Evolutionary conservation across 148 eudicot genomes (phyloP).

Genomic region (Dianthus caryophyllus): DNA sequence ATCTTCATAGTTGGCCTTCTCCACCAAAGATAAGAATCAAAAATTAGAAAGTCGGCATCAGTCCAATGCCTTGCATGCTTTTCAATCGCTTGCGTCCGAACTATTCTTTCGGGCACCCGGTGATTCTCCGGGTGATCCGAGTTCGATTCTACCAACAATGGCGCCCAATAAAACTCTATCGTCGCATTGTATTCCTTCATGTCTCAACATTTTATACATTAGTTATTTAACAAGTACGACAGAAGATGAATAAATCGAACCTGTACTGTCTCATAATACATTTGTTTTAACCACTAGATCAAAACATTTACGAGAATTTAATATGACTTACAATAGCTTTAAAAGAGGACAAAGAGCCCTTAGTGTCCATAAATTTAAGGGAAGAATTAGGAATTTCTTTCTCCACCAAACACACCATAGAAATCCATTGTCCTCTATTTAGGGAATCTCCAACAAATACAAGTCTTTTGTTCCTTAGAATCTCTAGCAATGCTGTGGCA

Average conservation of each 20-base stretch:
- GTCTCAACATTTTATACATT: neutral
- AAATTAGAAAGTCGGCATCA: slow-evolving; percentile 68
- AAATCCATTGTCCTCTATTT: slow-evolving; percentile 87
- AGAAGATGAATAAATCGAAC: no score
- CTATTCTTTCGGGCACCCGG: slow-evolving; percentile 59
- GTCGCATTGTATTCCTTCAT: slow-evolving; percentile 79
- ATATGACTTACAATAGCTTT: slow-evolving; percentile 62
- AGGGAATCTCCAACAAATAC: slow-evolving; percentile 80
- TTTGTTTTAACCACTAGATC: no score
- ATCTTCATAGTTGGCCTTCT: slow-evolving; percentile 51
- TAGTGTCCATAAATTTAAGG: slow-evolving; percentile 44
- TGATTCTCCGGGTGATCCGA: slow-evolving; percentile 67
- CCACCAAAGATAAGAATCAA: slow-evolving; percentile 91
- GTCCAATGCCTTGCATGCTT: slow-evolving; percentile 89
- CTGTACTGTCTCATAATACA: no score
- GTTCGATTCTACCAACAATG: slow-evolving; percentile 84
- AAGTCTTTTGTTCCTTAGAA: slow-evolving; percentile 65
- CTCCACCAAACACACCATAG: slow-evolving; percentile 73
- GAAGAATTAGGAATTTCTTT: slow-evolving; percentile 36
- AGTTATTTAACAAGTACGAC: no score
- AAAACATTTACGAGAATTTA: no score
- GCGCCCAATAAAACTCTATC: slow-evolving; percentile 87
- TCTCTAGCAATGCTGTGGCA: slow-evolving; percentile 66
- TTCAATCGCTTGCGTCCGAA: slow-evolving; percentile 59
- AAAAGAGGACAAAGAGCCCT: slow-evolving; percentile 56